These are phyloP conservation scores for Phanerodontia chrysosporium DNA, from an alignment of 768 basidiomycete species.

Conservation along the genomic window DNA sequence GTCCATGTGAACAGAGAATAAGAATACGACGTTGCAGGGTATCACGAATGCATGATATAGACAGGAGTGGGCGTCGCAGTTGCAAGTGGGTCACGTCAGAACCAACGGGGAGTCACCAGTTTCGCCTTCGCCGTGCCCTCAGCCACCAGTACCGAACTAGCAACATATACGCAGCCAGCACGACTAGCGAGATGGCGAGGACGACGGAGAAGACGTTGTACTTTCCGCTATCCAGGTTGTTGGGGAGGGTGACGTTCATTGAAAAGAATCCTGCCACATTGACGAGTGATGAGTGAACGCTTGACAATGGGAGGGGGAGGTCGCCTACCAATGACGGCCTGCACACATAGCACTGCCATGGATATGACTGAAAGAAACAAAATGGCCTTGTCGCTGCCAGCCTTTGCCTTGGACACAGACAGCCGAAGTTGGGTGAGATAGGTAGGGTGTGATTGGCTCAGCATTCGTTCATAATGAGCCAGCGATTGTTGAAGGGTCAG, in stretches of 20 bases:
- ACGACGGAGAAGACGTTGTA: conserved; percentile 56
- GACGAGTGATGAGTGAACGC: background rate
- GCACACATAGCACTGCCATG: conserved; percentile 63
- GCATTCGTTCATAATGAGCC: conserved; percentile 80
- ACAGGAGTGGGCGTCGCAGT: background rate
- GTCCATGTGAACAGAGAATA: background rate
- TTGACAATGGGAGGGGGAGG: background rate
- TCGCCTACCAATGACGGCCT: conserved; percentile 52
- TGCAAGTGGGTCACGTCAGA: background rate
- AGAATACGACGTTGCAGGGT: background rate
- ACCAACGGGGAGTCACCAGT: conserved; percentile 1
- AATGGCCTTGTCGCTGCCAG: conserved; percentile 61
- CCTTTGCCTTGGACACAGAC: conserved; percentile 53
- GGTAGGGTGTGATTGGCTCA: conserved; percentile 83
- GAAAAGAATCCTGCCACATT: conserved; percentile 67
- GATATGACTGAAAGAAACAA: conserved; percentile 63
- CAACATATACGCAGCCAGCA: conserved; percentile 40
- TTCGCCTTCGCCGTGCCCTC: conserved; percentile 40
- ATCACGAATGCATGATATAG: background rate
- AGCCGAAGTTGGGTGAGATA: conserved; percentile 77
- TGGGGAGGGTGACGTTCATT: conserved; percentile 61
- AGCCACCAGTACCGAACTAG: conserved; percentile 65
- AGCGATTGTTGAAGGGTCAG: conserved; percentile 81
- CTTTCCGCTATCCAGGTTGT: conserved; percentile 37
- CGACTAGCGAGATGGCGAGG: conserved; percentile 31